These are phyloP conservation scores for Cryphonectria parasitica DNA, from an alignment of 2,329 filamentous ascomycete genomes.

Conservation along the genomic window DNA sequence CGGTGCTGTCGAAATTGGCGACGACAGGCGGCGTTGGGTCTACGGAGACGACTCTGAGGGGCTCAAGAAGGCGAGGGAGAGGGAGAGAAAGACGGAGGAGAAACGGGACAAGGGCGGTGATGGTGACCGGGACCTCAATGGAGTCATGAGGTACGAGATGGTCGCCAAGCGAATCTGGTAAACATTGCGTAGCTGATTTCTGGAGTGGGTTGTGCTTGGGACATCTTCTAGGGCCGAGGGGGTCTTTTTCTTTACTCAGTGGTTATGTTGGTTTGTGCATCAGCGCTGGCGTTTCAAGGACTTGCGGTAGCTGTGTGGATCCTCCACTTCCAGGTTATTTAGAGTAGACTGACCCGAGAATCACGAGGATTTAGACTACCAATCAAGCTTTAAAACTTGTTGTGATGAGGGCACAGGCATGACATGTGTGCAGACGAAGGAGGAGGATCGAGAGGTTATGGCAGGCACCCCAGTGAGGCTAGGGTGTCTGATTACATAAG, in stretches of 20 bases:
- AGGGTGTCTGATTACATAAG: background rate
- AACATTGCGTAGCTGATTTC: background rate
- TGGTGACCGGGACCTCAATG: conserved; percentile 64
- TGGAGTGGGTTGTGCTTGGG: background rate
- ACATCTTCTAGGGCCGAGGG: background rate
- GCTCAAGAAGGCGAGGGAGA: conserved; percentile 62
- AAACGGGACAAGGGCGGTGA: conserved; percentile 52
- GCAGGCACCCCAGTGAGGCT: background rate
- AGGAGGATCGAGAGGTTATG: background rate
- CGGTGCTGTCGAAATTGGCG: conserved; percentile 84
- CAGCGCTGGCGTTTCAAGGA: conserved; percentile 1
- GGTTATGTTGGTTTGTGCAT: background rate
- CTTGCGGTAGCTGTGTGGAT: background rate
- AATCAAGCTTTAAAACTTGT: background rate
- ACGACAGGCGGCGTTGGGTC: conserved; percentile 84
- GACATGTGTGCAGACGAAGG: background rate
- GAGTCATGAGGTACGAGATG: conserved; percentile 86
- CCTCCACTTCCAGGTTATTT: background rate
- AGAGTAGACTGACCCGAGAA: background rate
- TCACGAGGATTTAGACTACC: background rate
- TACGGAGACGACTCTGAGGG: conserved; percentile 83
- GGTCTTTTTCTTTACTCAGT: background rate
- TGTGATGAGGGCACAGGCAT: background rate
- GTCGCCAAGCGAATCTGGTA: conserved; percentile 96
- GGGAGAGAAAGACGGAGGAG: conserved; percentile 65